A percentile compares a stretch with the other conserved stretches of the same genome.
Evolutionary conservation across 352 stramenopile genomes (phyloP).

Genomic region (Phytophthora gonapodyides): DNA sequence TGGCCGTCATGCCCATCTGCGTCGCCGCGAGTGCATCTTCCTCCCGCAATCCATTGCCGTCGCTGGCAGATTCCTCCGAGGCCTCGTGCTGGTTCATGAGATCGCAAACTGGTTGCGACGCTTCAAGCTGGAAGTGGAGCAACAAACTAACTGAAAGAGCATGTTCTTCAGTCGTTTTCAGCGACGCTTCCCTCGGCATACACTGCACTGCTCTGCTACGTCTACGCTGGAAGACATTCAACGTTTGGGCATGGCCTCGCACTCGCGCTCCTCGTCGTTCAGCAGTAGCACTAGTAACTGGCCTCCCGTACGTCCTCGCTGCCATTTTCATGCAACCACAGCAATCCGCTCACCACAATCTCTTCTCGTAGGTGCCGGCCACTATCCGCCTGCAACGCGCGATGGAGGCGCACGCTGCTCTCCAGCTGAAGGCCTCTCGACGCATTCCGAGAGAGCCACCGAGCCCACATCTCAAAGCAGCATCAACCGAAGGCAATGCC

Average conservation of each 20-base stretch:
- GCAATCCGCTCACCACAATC: no score
- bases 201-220: no score
- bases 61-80: constrained; percentile 2
- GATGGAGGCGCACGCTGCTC: constrained; percentile 33
- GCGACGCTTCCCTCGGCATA: constrained; percentile 7
- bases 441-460: not conserved
- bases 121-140: constrained; percentile 12
- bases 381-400: constrained; percentile 39
- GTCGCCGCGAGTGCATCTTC: constrained; percentile 24
- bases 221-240: no score
- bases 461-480: not conserved
- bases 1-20: constrained; percentile 69
- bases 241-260: constrained; percentile 11
- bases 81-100: constrained; percentile 27
- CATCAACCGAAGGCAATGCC: not conserved
- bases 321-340: no score
- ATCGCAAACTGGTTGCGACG: constrained; percentile 30
- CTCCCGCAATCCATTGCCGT: constrained; percentile 10
- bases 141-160: no score
- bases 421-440: constrained; percentile 15
- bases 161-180: no score
- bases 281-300: constrained; percentile 16
- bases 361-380: constrained; percentile 21
- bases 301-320: constrained; percentile 9
- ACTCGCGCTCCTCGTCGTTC: constrained; percentile 25